Conservation (phyloP, 75 land plant species). For the Cunninghamia lanceolata region DNA sequence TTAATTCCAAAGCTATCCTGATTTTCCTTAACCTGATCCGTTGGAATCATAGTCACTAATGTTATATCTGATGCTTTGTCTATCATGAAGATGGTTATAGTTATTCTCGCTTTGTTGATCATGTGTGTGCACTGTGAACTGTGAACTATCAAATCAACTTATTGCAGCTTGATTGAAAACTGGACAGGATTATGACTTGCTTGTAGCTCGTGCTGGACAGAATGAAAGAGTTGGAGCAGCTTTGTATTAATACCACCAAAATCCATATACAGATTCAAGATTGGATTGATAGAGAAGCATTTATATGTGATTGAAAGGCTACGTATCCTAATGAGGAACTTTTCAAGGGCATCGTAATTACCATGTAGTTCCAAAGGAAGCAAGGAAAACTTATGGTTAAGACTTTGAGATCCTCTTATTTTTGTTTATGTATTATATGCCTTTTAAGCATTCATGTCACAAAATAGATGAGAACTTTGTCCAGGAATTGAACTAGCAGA, state of each 20-base stretch:
- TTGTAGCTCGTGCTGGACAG: slow-evolving; percentile 8
- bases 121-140: too few relatives aligned
- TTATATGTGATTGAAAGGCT: not conserved
- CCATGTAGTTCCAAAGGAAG: not conserved
- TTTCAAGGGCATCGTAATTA: not conserved
- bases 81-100: not conserved
- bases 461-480: not conserved
- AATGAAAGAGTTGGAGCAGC: slow-evolving; percentile 7
- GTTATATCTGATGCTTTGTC: not conserved
- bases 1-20: not conserved
- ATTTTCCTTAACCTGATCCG: not conserved
- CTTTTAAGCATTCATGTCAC: not conserved
- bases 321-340: not conserved
- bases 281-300: not conserved
- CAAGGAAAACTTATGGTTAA: not conserved
- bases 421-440: not conserved
- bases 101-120: not conserved
- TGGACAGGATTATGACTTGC: slow-evolving; percentile 20
- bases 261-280: not conserved
- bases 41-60: not conserved
- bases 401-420: not conserved
- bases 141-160: not conserved
- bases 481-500: not conserved
- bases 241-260: not conserved
- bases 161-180: not conserved